Percentiles rank a stretch among this genome's conserved stretches.
These are phyloP conservation scores for Ricinus communis DNA, from an alignment of 345 rosid species.

Conservation along the genomic window DNA sequence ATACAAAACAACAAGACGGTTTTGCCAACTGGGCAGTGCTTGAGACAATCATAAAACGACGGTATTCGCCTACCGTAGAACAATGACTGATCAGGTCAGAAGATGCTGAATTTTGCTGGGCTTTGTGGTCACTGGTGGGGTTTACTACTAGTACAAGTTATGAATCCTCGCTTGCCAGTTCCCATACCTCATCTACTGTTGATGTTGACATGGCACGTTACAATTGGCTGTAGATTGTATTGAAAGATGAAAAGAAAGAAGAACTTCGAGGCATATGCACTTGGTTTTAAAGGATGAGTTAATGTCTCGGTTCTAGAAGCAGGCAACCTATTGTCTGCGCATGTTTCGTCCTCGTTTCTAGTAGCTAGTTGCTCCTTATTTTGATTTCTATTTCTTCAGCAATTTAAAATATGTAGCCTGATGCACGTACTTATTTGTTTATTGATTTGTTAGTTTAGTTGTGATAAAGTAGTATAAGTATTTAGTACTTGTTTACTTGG, in stretches of 20 bases:
- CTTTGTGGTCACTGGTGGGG: background rate
- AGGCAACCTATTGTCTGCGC: background rate
- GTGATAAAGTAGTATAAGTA: no score
- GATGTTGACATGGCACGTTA: background rate
- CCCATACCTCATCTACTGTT: background rate
- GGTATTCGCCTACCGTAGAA: background rate
- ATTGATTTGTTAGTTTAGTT: no score
- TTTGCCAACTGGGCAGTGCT: background rate
- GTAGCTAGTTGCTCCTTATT: background rate
- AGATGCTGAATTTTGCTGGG: background rate
- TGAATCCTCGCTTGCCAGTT: no score
- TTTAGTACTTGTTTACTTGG: background rate
- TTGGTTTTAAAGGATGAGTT: background rate
- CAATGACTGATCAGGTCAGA: background rate
- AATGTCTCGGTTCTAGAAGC: background rate
- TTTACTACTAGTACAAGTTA: background rate
- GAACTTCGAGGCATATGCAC: no score
- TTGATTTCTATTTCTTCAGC: no score
- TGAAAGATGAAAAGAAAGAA: background rate
- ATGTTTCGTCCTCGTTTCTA: background rate
- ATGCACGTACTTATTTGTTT: background rate
- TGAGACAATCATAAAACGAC: background rate
- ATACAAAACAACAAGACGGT: background rate
- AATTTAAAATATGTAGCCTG: no score
- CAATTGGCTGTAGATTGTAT: background rate